phyloP scores from a whole-genome alignment of 768 basidiomycete genomes.

The Lactarius indigo region DNA sequence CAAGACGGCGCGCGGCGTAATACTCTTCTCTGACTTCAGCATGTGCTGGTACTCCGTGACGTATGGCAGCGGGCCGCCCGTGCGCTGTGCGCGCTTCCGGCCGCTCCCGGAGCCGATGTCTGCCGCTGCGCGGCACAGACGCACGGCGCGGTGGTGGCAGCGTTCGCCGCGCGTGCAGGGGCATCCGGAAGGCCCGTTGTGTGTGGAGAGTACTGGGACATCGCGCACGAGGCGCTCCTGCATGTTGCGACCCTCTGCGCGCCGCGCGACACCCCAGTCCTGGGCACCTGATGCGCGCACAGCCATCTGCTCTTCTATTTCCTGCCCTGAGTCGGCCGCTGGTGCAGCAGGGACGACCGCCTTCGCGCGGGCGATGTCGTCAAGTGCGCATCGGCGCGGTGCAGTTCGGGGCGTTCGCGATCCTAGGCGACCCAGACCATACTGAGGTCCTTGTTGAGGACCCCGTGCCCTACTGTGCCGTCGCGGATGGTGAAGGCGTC shows the following conservation, averaged over 20 bases:
- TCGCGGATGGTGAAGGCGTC: constrained; percentile 36
- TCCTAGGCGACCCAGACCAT: constrained; percentile 52
- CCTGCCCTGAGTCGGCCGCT: constrained; percentile 39
- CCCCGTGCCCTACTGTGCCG: constrained; percentile 31
- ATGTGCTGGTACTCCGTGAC: constrained; percentile 46
- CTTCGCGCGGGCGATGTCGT: constrained; percentile 54
- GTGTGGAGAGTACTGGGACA: constrained; percentile 58
- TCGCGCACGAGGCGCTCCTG: constrained; percentile 49
- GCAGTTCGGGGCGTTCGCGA: constrained; percentile 26
- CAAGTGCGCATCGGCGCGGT: constrained; percentile 34
- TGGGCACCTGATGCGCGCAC: constrained; percentile 48
- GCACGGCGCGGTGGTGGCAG: constrained; percentile 48
- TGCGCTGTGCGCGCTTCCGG: constrained; percentile 39
- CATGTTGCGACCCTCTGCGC: constrained; percentile 38
- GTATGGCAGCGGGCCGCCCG: constrained; percentile 34
- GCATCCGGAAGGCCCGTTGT: constrained; percentile 43
- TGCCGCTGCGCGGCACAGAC: constrained; percentile 41
- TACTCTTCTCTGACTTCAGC: constrained; percentile 48
- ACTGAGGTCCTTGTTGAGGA: constrained; percentile 49
- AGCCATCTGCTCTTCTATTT: constrained; percentile 51
- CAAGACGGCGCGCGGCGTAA: constrained; percentile 36
- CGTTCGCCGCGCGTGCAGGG: constrained; percentile 45
- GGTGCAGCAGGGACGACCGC: constrained; percentile 51
- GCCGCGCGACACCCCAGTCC: constrained; percentile 45
- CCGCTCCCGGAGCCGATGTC: constrained; percentile 38